These are phyloP conservation scores for Senecio squalidus DNA, from an alignment of 140 eudicot species.

Conservation along the genomic window DNA sequence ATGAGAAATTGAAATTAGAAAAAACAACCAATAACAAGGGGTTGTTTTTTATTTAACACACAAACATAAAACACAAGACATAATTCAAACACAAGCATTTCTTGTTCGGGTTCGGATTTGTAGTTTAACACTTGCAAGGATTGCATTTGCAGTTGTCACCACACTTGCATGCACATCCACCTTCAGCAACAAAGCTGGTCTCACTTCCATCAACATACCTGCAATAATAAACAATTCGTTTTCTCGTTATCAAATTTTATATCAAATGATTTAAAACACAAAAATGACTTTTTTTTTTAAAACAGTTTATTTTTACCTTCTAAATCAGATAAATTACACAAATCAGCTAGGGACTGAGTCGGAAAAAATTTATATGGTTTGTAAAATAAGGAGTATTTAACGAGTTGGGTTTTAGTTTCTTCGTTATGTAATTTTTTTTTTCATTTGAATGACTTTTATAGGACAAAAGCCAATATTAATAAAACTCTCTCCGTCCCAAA, in stretches of 20 bases:
- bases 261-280: too few relatives aligned
- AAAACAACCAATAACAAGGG: constrained; percentile 16
- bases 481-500: too few relatives aligned
- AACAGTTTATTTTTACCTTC: too few relatives aligned
- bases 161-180: constrained; percentile 72
- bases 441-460: not conserved
- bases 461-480: too few relatives aligned
- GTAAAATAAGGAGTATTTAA: too few relatives aligned
- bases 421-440: not conserved
- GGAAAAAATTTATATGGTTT: too few relatives aligned
- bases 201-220: constrained; percentile 58
- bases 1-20: constrained; percentile 6
- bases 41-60: constrained; percentile 26
- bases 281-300: too few relatives aligned
- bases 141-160: constrained; percentile 82
- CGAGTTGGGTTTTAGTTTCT: not conserved
- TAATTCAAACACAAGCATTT: constrained; percentile 13
- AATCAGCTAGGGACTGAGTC: too few relatives aligned
- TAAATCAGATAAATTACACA: too few relatives aligned
- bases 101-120: not conserved
- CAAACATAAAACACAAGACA: constrained; percentile 21
- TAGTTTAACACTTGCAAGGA: constrained; percentile 67
- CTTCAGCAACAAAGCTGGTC: constrained; percentile 52
- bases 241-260: not conserved
- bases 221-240: too few relatives aligned